Percentiles rank a stretch among this genome's conserved stretches.
phyloP scores from a whole-genome alignment of 2,329 filamentous ascomycete genomes.

The Coniochaeta ligniaria region DNA sequence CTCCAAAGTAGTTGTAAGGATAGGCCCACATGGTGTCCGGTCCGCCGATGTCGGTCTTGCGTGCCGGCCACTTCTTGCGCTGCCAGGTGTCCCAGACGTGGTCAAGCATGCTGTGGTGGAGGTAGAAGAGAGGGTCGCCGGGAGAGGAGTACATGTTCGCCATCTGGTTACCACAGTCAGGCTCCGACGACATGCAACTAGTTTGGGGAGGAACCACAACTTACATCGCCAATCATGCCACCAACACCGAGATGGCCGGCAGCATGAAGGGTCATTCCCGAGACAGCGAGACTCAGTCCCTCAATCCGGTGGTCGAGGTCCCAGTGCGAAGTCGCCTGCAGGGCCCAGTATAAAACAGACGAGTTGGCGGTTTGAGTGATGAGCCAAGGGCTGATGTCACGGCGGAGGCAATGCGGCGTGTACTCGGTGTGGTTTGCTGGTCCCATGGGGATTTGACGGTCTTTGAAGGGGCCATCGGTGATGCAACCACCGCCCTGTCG shows the following conservation, averaged over 20 bases:
- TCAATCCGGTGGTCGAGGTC: slow-evolving; percentile 10
- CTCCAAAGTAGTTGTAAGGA: slow-evolving; percentile 23
- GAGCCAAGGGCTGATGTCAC: slow-evolving; percentile 14
- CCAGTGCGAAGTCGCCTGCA: slow-evolving; percentile 7
- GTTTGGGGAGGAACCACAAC: not conserved
- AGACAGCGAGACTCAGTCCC: slow-evolving; percentile 5
- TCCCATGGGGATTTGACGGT: slow-evolving; percentile 18
- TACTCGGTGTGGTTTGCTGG: slow-evolving; percentile 13
- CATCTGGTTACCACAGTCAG: slow-evolving; percentile 4
- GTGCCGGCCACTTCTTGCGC: slow-evolving; percentile 15
- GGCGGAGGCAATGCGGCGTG: slow-evolving; percentile 16
- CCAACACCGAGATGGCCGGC: slow-evolving; percentile 16
- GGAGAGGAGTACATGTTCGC: slow-evolving; percentile 20
- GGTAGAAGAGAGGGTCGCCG: slow-evolving; percentile 24
- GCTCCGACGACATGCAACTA: not conserved
- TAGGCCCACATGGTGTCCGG: slow-evolving; percentile 24
- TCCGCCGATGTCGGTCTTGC: slow-evolving; percentile 21
- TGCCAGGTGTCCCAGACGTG: slow-evolving; percentile 18
- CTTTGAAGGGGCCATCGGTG: slow-evolving; percentile 16
- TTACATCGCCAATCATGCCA: slow-evolving; percentile 13
- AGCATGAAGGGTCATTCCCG: slow-evolving; percentile 11
- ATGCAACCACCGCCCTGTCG: slow-evolving; percentile 21
- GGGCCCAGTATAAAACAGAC: slow-evolving; percentile 4
- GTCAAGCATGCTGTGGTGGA: slow-evolving; percentile 21
- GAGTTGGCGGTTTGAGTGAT: slow-evolving; percentile 8